Evolutionary conservation across 2,329 filamentous ascomycete species (phyloP), one percentile per base, ranked within the genome.

Genomic region (Talaromyces sp.): DNA sequence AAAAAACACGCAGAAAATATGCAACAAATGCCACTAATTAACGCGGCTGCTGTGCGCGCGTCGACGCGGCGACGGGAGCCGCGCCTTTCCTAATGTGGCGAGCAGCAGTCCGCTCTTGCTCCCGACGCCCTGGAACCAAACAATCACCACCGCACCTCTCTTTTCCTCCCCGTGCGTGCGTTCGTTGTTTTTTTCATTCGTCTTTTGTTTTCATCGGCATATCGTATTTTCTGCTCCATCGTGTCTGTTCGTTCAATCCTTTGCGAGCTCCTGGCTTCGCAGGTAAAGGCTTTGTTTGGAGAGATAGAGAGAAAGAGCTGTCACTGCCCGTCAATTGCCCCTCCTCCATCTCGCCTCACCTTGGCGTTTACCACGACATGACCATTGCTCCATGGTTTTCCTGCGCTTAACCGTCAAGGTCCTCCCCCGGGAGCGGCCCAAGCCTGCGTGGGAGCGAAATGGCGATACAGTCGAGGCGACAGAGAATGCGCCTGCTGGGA

Each of bases 321-420:
- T 12, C 31, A 24, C 12, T 32, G 5, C 19, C 43, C 10, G 11
- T 21, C 19, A 46, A 46, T 19, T 24, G 43, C n/a, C 43, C 19
- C 19, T 46, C 41, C 3, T 19, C n/a, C 43, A 46, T 19, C 43
- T 52, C 11, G 48, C 26, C 29, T 52, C 48, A 4, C 17, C 27
- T 52, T 11, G 3, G 14, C 26, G 24, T 26, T 52, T 17, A 31
- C 19, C 48, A 52, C 31, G 53, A 38, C 31, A 35, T 35, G 32
- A 35, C 35, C 53, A 26, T 38, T 7, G 11, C 19, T 57, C 57
- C 46, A 75, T 76, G 72, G 72, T 75, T 51, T 67, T 73, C 32
- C 65, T 76, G 19, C 72, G 73, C n/a, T 66, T 75, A 3, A 68
- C 70, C 17, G 68, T 75, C 29, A 72, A 73, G 62, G 66, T 76